phyloP scores from a whole-genome alignment of 768 basidiomycete genomes.

The Mrakia frigida region DNA sequence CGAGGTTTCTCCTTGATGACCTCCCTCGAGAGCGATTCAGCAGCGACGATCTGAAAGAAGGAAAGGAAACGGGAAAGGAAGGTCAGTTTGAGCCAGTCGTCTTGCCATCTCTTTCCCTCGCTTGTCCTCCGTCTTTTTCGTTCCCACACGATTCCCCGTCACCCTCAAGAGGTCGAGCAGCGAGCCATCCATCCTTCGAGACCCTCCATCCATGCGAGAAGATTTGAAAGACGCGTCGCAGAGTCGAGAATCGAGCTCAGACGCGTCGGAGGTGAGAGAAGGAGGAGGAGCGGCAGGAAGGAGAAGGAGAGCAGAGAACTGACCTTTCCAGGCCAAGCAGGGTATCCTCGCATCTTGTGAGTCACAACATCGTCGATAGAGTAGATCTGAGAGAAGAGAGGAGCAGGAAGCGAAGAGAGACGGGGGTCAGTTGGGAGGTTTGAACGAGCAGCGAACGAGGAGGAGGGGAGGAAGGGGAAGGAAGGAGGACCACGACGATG shows the following conservation, averaged over 20 bases:
- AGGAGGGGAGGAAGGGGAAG: not conserved
- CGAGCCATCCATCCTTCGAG: not conserved
- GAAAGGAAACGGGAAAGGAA: not conserved
- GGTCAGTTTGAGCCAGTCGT: conserved; percentile 22
- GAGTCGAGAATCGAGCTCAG: too few relatives aligned
- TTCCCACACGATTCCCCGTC: not conserved
- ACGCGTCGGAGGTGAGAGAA: not conserved
- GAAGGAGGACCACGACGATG: not conserved
- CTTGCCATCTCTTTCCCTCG: not conserved
- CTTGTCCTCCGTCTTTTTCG: not conserved
- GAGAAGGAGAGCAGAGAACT: conserved; percentile 32
- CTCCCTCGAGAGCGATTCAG: conserved; percentile 55
- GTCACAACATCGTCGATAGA: conserved; percentile 77
- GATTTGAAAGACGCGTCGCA: not conserved
- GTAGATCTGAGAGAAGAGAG: conserved; percentile 48
- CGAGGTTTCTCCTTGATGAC: conserved; percentile 69
- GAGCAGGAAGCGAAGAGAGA: not conserved
- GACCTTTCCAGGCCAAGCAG: conserved; percentile 89
- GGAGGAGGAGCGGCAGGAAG: conserved; percentile 28
- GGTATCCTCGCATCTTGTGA: conserved; percentile 87
- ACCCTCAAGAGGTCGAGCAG: not conserved
- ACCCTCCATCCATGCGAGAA: too few relatives aligned
- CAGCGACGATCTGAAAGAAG: conserved; percentile 66
- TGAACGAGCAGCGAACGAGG: not conserved
- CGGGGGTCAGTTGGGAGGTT: not conserved